phyloP scores from a whole-genome alignment of 2,329 filamentous ascomycete species.

The Escovopsis sp. region DNA sequence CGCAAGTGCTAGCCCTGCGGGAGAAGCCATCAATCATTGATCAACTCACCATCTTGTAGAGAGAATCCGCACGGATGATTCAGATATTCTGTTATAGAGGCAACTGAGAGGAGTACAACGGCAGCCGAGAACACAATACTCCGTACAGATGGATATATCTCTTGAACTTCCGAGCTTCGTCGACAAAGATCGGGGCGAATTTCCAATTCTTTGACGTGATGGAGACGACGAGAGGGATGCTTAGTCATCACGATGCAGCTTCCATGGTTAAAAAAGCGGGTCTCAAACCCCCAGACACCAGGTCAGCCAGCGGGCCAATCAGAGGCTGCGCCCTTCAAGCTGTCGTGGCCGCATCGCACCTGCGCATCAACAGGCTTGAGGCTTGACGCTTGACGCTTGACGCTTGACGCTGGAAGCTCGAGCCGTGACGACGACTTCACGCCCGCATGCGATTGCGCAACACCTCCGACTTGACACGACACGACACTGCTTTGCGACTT shows the following conservation, averaged over 20 bases:
- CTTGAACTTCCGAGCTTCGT: too few relatives aligned
- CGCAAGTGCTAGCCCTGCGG: too few relatives aligned
- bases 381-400: neutral
- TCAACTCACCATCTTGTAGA: too few relatives aligned
- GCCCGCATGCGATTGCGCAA: neutral
- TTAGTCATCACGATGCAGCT: too few relatives aligned
- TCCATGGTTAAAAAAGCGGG: conserved; percentile 1
- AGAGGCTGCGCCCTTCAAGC: conserved; percentile 16
- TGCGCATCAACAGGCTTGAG: neutral
- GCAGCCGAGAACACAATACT: too few relatives aligned
- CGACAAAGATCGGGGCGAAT: neutral
- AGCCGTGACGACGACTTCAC: neutral
- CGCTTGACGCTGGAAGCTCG: neutral
- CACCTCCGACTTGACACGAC: neutral
- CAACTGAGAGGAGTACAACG: too few relatives aligned
- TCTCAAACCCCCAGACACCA: conserved; percentile 2
- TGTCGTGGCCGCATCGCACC: conserved; percentile 20
- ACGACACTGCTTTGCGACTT: neutral
- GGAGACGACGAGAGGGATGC: neutral
- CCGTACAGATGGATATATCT: too few relatives aligned
- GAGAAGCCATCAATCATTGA: too few relatives aligned
- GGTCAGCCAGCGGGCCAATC: conserved; percentile 16
- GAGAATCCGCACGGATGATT: too few relatives aligned
- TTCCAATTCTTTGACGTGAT: conserved; percentile 6
- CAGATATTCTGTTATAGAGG: too few relatives aligned